A percentile compares a stretch with the other conserved stretches of the same genome.
Evolutionary conservation across 2,329 filamentous ascomycete genomes (phyloP).

Genomic region (Fusarium tricinctum): DNA sequence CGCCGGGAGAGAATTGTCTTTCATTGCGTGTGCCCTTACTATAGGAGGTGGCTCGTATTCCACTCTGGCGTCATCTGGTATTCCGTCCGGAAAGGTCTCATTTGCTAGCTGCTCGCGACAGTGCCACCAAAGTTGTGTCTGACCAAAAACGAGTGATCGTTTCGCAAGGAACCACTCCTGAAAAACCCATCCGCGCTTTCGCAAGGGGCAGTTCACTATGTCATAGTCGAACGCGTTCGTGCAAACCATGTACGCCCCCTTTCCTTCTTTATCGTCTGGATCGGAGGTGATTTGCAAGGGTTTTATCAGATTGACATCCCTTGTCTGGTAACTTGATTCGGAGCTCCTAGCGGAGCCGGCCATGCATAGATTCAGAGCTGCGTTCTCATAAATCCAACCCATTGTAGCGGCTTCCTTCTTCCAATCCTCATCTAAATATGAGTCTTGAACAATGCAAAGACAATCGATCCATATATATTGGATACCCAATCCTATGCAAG

Average conservation of each 20-base stretch:
- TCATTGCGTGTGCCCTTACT: background rate
- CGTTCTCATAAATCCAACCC: background rate
- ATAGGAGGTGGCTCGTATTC: no score
- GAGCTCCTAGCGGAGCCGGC: background rate
- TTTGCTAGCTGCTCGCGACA: background rate
- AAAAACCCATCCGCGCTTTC: background rate
- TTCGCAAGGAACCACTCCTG: background rate
- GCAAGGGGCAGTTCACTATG: background rate
- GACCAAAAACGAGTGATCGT: background rate
- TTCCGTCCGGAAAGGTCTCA: background rate
- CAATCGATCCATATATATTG: no score
- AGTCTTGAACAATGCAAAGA: no score
- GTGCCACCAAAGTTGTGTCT: slow-evolving; percentile 1
- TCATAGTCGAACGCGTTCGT: background rate
- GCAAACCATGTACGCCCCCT: background rate
- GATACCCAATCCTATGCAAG: no score
- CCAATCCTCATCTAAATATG: background rate
- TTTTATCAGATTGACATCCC: background rate
- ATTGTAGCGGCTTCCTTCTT: background rate
- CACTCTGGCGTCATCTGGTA: background rate
- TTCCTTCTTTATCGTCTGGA: background rate
- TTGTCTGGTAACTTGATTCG: fast-evolving
- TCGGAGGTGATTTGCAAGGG: background rate
- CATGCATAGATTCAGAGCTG: background rate
- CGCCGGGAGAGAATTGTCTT: background rate